Evolutionary conservation across 306 rosid genomes (phyloP).

Genomic region (Malus fusca): DNA sequence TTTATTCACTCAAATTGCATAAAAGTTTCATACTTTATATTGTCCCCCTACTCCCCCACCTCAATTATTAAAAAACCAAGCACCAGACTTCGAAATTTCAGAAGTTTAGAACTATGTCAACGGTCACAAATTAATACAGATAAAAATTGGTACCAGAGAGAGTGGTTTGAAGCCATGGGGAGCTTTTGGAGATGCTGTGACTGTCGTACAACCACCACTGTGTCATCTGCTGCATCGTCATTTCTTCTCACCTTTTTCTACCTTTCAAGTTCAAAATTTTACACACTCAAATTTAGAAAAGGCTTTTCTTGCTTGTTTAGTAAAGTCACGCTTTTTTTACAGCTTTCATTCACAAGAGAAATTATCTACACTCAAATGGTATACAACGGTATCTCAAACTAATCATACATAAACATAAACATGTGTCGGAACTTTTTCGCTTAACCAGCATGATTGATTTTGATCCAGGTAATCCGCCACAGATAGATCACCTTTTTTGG

Average conservation of each 20-base stretch:
- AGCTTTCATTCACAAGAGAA: neutral
- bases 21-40: neutral
- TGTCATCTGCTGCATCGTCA: conserved; percentile 28
- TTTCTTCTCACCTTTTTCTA: conserved; percentile 20
- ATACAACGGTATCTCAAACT: neutral
- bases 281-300: neutral
- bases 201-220: conserved; percentile 73
- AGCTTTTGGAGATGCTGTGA: conserved; percentile 35
- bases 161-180: conserved; percentile 81
- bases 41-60: conserved; percentile 9
- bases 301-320: no score
- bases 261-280: neutral
- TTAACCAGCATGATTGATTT: no score
- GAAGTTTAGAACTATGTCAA: neutral
- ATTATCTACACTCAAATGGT: neutral
- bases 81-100: neutral
- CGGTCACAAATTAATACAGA: conserved; percentile 7
- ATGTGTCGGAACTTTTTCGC: no score
- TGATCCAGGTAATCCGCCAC: no score
- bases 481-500: no score
- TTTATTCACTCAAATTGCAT: neutral
- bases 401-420: neutral
- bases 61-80: neutral
- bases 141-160: conserved; percentile 43
- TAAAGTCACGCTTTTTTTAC: no score